Percentiles rank a stretch among this genome's conserved stretches.
Conservation (phyloP, 106 monocot genomes). For the Acorus calamus region DNA sequence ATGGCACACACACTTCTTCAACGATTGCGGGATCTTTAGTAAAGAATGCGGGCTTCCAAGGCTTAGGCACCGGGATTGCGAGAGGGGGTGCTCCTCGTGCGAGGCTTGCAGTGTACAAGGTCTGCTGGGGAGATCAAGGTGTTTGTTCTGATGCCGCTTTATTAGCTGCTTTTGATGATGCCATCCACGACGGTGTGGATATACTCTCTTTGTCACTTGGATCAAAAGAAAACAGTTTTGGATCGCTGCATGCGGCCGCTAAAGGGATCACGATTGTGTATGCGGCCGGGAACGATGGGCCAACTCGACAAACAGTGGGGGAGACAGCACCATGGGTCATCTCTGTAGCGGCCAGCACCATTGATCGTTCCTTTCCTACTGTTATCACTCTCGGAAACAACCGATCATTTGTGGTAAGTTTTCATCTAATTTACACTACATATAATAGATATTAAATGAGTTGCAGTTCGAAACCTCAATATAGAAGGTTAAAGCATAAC, state of each 20-base stretch:
- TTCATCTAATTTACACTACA: not conserved
- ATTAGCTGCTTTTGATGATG: conserved; percentile 35
- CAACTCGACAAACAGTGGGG: conserved; percentile 1
- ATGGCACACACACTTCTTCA: conserved; percentile 50
- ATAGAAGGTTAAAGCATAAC: too few relatives aligned
- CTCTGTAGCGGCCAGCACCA: conserved; percentile 27
- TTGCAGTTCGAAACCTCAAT: too few relatives aligned
- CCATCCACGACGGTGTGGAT: conserved; percentile 56
- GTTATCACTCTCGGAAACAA: conserved; percentile 27
- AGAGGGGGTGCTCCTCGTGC: conserved; percentile 38
- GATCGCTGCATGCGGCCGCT: conserved; percentile 20
- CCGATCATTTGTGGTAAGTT: conserved; percentile 10
- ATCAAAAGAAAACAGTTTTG: not conserved
- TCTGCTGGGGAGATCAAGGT: conserved; percentile 12
- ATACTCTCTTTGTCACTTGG: conserved; percentile 35
- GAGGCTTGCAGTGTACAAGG: conserved; percentile 42
- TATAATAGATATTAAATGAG: too few relatives aligned
- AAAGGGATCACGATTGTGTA: conserved; percentile 34
- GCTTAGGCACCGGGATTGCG: conserved; percentile 11
- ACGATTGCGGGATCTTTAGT: conserved; percentile 18
- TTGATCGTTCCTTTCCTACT: conserved; percentile 37
- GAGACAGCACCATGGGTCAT: conserved; percentile 29
- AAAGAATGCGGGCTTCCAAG: conserved; percentile 11
- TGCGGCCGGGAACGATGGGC: conserved; percentile 22
- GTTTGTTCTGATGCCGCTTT: conserved; percentile 7